Evolutionary conservation across 176 grass and related monocot genomes (phyloP).

Genomic region (Oryza glumipatula): DNA sequence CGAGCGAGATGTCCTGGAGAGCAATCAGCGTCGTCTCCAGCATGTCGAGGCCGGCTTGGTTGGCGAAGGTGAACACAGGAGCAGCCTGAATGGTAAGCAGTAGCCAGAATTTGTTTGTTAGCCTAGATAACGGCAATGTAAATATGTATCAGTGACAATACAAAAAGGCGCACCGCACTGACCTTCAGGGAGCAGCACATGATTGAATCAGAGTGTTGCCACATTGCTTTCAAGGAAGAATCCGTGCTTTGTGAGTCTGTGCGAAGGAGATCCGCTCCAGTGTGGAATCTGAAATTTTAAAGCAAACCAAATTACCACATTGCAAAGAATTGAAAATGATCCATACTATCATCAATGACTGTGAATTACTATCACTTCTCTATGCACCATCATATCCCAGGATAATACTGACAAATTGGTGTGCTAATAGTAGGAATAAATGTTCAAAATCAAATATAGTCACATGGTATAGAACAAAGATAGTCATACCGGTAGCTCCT

Average conservation of each 20-base stretch:
- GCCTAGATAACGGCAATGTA: not conserved
- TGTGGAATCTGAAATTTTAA: constrained; percentile 60
- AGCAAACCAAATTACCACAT: constrained; percentile 34
- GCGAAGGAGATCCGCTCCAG: constrained; percentile 71
- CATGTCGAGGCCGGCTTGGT: constrained; percentile 95
- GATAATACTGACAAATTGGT: not conserved
- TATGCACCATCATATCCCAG: not conserved
- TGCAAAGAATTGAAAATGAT: constrained; percentile 1
- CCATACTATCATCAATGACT: not conserved
- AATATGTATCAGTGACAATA: not conserved
- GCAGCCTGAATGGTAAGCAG: constrained; percentile 58
- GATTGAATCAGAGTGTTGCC: constrained; percentile 89
- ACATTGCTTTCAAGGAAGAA: constrained; percentile 73
- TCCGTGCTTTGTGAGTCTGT: constrained; percentile 56
- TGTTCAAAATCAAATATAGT: not conserved
- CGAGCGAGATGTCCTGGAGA: constrained; percentile 86
- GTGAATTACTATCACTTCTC: not conserved
- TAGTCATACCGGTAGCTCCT: constrained; percentile 73
- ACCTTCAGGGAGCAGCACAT: constrained; percentile 98
- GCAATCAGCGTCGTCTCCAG: constrained; percentile 86
- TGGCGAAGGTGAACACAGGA: constrained; percentile 89
- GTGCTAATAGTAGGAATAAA: not conserved
- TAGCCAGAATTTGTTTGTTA: not conserved
- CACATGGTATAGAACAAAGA: not conserved
- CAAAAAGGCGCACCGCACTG: not conserved